Percentiles rank a stretch among this genome's conserved stretches.
These are phyloP conservation scores for Oryza glaberrima DNA, from an alignment of 176 grass and related monocot species.

Conservation along the genomic window DNA sequence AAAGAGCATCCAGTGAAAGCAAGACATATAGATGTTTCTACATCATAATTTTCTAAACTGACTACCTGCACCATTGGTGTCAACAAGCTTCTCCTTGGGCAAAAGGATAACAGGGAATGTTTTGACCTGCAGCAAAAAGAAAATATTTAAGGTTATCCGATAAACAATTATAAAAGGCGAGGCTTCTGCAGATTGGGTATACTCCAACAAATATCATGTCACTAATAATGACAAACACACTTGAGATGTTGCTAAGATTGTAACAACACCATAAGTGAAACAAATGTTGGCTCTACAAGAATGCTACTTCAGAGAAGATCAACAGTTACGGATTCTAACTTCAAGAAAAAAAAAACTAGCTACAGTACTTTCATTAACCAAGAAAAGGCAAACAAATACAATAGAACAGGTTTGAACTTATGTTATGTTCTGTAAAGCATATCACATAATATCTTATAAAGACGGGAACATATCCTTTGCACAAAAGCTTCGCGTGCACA, in stretches of 20 bases:
- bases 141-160: not conserved
- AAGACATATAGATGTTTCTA: not conserved
- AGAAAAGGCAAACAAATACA: not conserved
- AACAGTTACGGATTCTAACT: not conserved
- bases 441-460: not conserved
- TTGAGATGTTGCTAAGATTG: not conserved
- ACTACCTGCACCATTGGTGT: conserved; percentile 95
- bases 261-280: not conserved
- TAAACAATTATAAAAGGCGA: not conserved
- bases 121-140: conserved; percentile 52
- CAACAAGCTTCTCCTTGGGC: conserved; percentile 97
- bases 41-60: not conserved
- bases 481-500: no score
- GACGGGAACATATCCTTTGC: no score
- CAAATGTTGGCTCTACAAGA: not conserved
- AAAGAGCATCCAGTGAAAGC: not conserved
- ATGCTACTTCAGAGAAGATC: not conserved
- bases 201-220: not conserved
- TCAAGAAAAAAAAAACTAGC: not conserved
- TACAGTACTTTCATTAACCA: not conserved
- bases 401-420: not conserved
- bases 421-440: not conserved
- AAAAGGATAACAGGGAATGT: conserved; percentile 88
- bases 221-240: not conserved
- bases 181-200: not conserved